Percentiles rank a stretch among this genome's conserved stretches.
Conservation (phyloP, 345 rosid genomes). For the Gynandropsis gynandra region DNA sequence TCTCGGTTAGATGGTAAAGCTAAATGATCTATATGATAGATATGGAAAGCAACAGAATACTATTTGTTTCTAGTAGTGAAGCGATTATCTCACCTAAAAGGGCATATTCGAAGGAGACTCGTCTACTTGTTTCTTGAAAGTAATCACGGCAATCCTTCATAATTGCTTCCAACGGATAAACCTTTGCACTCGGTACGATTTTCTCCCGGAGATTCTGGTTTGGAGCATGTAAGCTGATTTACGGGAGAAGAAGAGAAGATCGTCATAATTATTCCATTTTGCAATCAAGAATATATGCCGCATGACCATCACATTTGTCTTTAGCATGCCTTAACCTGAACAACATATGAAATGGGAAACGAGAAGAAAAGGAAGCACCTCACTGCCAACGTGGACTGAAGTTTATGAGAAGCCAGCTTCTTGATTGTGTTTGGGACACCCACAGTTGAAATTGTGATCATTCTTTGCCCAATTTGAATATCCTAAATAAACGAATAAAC, state of each 20-base stretch:
- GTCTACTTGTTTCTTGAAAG: constrained; percentile 65
- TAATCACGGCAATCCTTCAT: constrained; percentile 91
- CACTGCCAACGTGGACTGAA: constrained; percentile 93
- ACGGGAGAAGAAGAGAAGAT: not conserved
- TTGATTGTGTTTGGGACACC: constrained; percentile 96
- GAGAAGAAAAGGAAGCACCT: constrained; percentile 37
- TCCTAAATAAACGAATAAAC: constrained; percentile 43
- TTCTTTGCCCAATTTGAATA: constrained; percentile 90
- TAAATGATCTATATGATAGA: too few species aligned
- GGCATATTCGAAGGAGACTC: constrained; percentile 91
- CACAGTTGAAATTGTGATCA: constrained; percentile 94
- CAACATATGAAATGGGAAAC: constrained; percentile 10
- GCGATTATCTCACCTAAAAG: constrained; percentile 53
- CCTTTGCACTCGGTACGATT: constrained; percentile 93
- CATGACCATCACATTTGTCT: not conserved
- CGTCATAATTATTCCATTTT: too few species aligned
- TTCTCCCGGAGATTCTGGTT: constrained; percentile 81
- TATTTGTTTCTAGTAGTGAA: constrained; percentile 2
- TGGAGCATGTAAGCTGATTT: constrained; percentile 81
- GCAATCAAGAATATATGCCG: too few species aligned
- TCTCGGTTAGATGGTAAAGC: not conserved
- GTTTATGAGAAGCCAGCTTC: constrained; percentile 83
- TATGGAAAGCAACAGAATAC: not conserved
- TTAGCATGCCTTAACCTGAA: too few species aligned
- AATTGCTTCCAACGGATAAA: constrained; percentile 83